Evolutionary conservation across 768 basidiomycete genomes (phyloP), one percentile per base, ranked within the genome.

Genomic region (Serpula lacrymans): DNA sequence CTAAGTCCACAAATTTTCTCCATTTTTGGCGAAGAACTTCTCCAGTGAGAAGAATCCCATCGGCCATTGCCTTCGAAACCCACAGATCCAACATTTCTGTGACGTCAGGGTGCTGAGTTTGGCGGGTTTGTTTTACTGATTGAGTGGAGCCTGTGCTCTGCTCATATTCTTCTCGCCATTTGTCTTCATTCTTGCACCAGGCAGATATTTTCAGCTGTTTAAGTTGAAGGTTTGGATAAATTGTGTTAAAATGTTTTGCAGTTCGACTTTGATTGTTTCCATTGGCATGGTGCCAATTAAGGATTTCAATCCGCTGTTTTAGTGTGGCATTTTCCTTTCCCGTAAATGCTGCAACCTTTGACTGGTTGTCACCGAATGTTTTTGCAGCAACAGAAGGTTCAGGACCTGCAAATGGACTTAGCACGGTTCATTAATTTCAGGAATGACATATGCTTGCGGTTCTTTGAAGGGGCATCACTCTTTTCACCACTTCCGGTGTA

Each of bases 231-330:
- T 59, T 60, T 0, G 58, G 66, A 51, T 64, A 70, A 9, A 56
- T 49, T 3, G 25, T 5, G 20, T 44, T 22, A 26, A 63, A 68
- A 25, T 70, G 59, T 3, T 49, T 34, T 3, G 62, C 63, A 0
- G 62, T 69, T 12, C 42, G 42, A 0, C 31, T 40, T 45, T 70
- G 70, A 26, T 58, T 65, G 34, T 49, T 29, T 3, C 60, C 53
- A 39, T 70, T 62, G 1, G 23, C 22, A 28, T 66, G 52, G 37
- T 62, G 37, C 66, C 64, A 70, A 26, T 69, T 47, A 1, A 70
- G 51, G 29, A 68, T 59, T 38, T 67, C 50, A 32, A 69, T 67
- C 1, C 45, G 24, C 34, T 69, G 66, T 3, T n/a, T 46, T 1
- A 67, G 26, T 9, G 58, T 67, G 1, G 63, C 60, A 54, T 63